Percentiles rank a stretch among this genome's conserved stretches.
phyloP scores from a whole-genome alignment of 352 stramenopile genomes.

The Pythium apleroticum region DNA sequence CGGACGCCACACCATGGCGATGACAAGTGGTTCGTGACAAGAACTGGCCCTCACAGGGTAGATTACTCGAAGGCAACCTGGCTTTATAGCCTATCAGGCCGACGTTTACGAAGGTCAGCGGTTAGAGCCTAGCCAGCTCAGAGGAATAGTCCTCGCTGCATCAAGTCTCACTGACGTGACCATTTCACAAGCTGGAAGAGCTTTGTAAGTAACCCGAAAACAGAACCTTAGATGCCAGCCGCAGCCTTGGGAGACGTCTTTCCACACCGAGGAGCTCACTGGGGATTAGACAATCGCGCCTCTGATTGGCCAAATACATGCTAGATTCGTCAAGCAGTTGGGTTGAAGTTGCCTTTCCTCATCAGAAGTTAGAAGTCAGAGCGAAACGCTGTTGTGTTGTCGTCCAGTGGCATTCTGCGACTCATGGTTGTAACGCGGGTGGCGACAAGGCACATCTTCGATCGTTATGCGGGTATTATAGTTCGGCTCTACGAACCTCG shows the following conservation, averaged over 20 bases:
- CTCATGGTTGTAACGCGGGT: too few relatives aligned
- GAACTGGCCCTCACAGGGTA: not conserved
- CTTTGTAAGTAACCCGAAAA: not conserved
- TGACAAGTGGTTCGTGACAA: not conserved
- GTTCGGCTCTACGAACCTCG: too few relatives aligned
- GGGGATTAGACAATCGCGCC: not conserved
- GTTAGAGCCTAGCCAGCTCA: too few relatives aligned
- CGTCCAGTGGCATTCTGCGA: too few relatives aligned
- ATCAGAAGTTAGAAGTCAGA: not conserved
- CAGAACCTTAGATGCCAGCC: not conserved
- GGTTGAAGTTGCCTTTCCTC: conserved; percentile 1
- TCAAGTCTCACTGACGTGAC: not conserved
- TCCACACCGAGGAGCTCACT: not conserved
- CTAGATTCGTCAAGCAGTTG: not conserved
- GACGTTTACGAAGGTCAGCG: not conserved
- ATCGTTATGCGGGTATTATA: too few relatives aligned
- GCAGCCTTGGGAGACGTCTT: not conserved
- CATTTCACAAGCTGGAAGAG: not conserved
- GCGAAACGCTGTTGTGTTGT: not conserved
- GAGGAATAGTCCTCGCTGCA: not conserved
- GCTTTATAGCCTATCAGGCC: conserved; percentile 1
- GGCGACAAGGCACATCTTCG: too few relatives aligned
- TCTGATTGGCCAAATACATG: not conserved
- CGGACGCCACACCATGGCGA: not conserved
- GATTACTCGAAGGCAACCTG: not conserved